A percentile compares a stretch with the other conserved stretches of the same genome.
These are phyloP conservation scores for Glutinoglossum americanum DNA, from an alignment of 495 filamentous ascomycete genomes.

Conservation along the genomic window DNA sequence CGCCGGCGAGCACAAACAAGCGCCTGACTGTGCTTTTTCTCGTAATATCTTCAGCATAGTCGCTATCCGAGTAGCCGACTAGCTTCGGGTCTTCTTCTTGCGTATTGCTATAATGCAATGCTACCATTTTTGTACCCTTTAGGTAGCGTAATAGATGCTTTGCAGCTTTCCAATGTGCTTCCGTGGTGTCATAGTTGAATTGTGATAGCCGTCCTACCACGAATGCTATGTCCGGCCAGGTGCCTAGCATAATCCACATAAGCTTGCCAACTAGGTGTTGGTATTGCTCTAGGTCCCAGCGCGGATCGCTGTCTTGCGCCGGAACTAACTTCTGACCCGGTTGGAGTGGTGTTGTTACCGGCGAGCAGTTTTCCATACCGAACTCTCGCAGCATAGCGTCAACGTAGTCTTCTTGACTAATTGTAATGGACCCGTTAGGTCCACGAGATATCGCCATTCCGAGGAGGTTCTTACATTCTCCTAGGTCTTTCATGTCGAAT, in stretches of 20 bases:
- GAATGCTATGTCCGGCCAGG: not conserved
- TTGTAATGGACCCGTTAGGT: not conserved
- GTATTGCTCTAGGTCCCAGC: not conserved
- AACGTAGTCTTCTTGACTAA: conserved; percentile 2
- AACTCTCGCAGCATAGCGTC: not conserved
- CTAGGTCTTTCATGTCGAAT: conserved; percentile 1
- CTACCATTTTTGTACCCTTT: not conserved
- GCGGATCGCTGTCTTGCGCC: not conserved
- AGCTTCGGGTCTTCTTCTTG: not conserved
- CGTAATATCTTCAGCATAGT: conserved; percentile 5
- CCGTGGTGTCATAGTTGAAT: not conserved
- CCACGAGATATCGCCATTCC: not conserved
- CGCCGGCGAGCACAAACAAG: conserved; percentile 1
- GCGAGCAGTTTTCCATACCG: not conserved
- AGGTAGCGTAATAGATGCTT: not conserved
- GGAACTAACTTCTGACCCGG: not conserved
- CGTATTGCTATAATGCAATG: not conserved
- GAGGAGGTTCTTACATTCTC: not conserved
- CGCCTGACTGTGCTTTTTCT: not conserved
- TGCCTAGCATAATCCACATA: not conserved
- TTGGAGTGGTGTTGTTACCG: not conserved
- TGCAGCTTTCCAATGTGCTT: not conserved
- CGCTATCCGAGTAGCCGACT: conserved; percentile 2
- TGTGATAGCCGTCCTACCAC: not conserved
- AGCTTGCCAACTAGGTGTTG: not conserved